These are phyloP conservation scores for Naganishia sp. DNA, from an alignment of 1,284 basidiomycete species.

Conservation along the genomic window DNA sequence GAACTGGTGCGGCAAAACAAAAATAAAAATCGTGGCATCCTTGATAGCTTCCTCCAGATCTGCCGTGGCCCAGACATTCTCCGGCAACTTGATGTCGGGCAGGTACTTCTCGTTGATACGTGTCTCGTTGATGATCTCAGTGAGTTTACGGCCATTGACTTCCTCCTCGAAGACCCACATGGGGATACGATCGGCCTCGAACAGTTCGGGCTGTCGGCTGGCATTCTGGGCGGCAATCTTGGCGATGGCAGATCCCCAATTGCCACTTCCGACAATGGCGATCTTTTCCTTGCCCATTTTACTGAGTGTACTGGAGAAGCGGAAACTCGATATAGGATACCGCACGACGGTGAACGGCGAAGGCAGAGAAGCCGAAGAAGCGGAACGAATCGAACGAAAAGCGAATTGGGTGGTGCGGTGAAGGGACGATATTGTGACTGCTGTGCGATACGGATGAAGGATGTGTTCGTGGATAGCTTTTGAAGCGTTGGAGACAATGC, in stretches of 20 bases:
- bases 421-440: slow-evolving; percentile 22
- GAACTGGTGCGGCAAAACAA: slow-evolving; percentile 62
- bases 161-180: slow-evolving; percentile 58
- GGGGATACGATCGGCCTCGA: slow-evolving; percentile 53
- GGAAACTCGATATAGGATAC: not conserved
- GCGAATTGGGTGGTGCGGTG: not conserved
- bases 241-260: slow-evolving; percentile 61
- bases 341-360: too few relatives aligned
- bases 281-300: slow-evolving; percentile 57
- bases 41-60: slow-evolving; percentile 57
- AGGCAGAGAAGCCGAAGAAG: too few relatives aligned
- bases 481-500: not conserved
- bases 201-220: slow-evolving; percentile 54
- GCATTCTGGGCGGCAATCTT: slow-evolving; percentile 55
- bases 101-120: slow-evolving; percentile 58
- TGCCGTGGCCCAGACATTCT: slow-evolving; percentile 59
- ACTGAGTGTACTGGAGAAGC: slow-evolving; percentile 12
- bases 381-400: not conserved
- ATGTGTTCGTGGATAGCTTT: not conserved
- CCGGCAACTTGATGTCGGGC: slow-evolving; percentile 57
- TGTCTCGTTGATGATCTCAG: slow-evolving; percentile 59
- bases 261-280: slow-evolving; percentile 59
- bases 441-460: not conserved
- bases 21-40: slow-evolving; percentile 60
- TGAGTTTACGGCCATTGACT: slow-evolving; percentile 59